Percentiles rank a stretch among this genome's conserved stretches.
Conservation (phyloP, 768 basidiomycete genomes). For the Atractiella rhizophila region DNA sequence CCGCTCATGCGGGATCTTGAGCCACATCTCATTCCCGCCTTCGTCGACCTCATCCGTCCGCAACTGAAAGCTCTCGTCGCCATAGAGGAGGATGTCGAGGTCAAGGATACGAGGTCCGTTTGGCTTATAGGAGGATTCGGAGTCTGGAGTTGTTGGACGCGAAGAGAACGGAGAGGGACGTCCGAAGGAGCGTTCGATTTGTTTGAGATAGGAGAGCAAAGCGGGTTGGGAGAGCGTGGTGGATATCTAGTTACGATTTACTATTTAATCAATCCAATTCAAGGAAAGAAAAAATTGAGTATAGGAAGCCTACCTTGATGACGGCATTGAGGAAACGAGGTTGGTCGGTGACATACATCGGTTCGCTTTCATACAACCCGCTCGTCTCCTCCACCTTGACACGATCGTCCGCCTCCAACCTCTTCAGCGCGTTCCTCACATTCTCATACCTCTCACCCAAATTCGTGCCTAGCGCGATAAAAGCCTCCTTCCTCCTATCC, state of each 20-base stretch:
- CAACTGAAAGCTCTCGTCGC: slow-evolving; percentile 34
- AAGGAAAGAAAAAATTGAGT: neutral
- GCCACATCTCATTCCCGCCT: slow-evolving; percentile 32
- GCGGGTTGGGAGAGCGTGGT: slow-evolving; percentile 38
- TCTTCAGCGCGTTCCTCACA: slow-evolving; percentile 47
- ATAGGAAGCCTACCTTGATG: slow-evolving; percentile 47
- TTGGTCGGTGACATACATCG: slow-evolving; percentile 90
- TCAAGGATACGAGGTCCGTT: slow-evolving; percentile 80
- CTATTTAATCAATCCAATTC: neutral
- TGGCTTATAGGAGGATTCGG: too few species aligned
- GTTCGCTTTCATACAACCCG: slow-evolving; percentile 72
- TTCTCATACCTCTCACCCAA: slow-evolving; percentile 63
- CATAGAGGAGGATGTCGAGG: slow-evolving; percentile 63
- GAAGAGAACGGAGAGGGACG: slow-evolving; percentile 49
- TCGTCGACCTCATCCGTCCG: slow-evolving; percentile 25
- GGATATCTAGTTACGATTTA: slow-evolving; percentile 34
- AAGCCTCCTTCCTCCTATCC: too few species aligned
- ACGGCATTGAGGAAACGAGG: slow-evolving; percentile 70
- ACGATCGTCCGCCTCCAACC: slow-evolving; percentile 31
- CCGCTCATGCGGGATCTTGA: slow-evolving; percentile 63
- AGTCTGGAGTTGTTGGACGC: too few species aligned
- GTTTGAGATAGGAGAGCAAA: slow-evolving; percentile 42
- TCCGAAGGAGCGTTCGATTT: slow-evolving; percentile 47
- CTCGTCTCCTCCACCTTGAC: slow-evolving; percentile 44
- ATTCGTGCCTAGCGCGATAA: slow-evolving; percentile 70